Evolutionary conservation across 1,284 basidiomycete species (phyloP).

Genomic region (Pascua guehoae): DNA sequence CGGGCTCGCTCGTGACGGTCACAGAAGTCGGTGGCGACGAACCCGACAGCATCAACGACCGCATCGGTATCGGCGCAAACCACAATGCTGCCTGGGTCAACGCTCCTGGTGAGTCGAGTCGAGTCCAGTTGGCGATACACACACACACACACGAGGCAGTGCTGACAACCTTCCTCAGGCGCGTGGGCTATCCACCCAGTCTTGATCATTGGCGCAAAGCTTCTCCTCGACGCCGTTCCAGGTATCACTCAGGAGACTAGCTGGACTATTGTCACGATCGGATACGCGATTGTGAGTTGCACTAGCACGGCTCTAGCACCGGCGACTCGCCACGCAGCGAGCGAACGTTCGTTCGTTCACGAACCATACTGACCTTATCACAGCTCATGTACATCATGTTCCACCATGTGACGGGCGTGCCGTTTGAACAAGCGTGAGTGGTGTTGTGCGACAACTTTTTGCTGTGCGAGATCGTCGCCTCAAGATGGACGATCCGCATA

Average conservation of each 20-base stretch:
- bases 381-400: conserved; percentile 97
- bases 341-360: not conserved
- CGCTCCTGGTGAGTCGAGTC: conserved; percentile 81
- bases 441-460: not conserved
- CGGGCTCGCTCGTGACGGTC: conserved; percentile 66
- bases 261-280: conserved; percentile 91
- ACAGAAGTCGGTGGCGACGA: conserved; percentile 77
- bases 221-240: conserved; percentile 89
- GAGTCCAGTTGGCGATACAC: too few species aligned
- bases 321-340: not conserved
- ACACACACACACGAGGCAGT: too few species aligned
- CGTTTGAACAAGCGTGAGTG: conserved; percentile 68
- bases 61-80: conserved; percentile 78
- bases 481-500: too few species aligned
- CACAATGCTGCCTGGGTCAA: conserved; percentile 99
- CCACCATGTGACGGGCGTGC: conserved; percentile 95
- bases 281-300: conserved; percentile 81
- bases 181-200: conserved; percentile 98
- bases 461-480: not conserved
- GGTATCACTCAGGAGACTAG: conserved; percentile 90
- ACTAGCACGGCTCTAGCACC: conserved; percentile 5
- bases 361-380: not conserved
- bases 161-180: conserved; percentile 55
- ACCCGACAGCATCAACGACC: conserved; percentile 68
- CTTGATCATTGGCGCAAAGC: conserved; percentile 83